Evolutionary conservation across 2,329 filamentous ascomycete genomes (phyloP), one percentile per base, ranked within the genome.

Genomic region (Fusarium subglutinans): DNA sequence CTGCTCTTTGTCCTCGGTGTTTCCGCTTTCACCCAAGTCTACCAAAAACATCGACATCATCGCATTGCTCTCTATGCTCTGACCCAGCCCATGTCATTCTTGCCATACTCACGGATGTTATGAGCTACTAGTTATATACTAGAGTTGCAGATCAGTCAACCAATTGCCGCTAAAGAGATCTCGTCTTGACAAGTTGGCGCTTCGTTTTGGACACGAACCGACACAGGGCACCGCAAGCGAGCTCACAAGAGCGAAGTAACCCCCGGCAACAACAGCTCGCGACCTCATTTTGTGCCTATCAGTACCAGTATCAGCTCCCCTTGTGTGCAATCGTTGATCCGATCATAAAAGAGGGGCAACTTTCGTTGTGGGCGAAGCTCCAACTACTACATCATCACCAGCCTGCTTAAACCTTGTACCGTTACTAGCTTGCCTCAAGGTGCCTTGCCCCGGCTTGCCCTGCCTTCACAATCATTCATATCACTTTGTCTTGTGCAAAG

Each of bases 321-420:
- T 43, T 57, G 56, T 64, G 57, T 50, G 47, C 70, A 68, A 55
- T 73, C 55, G 59, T 70, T 66, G 60, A 73, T 76, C 66, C 60
- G 58, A 66, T 73, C 69, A 59, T 68, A 63, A 75, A 75, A 75
- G 73, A 75, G 73, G 73, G 72, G 72, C 72, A 63, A 30, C 57
- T 61, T 75, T 62, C 45, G 35, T 66, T 68, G 72, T 61, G 64
- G 56, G 41, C 64, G 69, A 53, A 73, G 69, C 69, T 75, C 63
- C 53, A 70, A 54, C 58, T 58, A 70, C 69, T 75, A 70, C 72
- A 75, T 75, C 69, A 75, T 74, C 64, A 62, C 43, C 33, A 56
- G 54, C 55, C 64, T 66, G 65, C 64, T 55, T 73, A 69, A 75
- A 75, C 72, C 72, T 75, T 75, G 72, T 75, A 57, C 41, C 47